Evolutionary conservation across 2,329 filamentous ascomycete genomes (phyloP).

Genomic region (Phoma sp.): DNA sequence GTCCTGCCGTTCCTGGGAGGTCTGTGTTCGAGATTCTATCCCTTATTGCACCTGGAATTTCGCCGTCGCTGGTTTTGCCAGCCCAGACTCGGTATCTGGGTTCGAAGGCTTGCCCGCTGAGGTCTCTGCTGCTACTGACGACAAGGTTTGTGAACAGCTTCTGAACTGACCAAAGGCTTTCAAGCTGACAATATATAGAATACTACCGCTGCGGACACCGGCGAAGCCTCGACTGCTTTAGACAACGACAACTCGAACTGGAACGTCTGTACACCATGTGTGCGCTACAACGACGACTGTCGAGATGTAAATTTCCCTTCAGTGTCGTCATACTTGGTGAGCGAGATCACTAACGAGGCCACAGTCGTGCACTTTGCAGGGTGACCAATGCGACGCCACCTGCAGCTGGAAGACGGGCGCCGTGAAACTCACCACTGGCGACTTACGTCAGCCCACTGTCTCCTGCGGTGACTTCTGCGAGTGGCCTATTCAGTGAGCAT

Average conservation of each 20-base stretch:
- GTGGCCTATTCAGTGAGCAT: background rate
- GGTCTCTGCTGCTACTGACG: background rate
- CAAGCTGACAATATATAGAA: background rate
- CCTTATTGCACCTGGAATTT: background rate
- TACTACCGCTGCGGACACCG: background rate
- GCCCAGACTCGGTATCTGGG: background rate
- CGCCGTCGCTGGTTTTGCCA: background rate
- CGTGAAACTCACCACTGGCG: conserved; percentile 4
- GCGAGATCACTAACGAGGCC: background rate
- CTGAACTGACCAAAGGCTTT: background rate
- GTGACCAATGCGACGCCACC: background rate
- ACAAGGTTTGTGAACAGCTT: background rate
- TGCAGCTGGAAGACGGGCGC: conserved; percentile 1
- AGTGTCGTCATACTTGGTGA: background rate
- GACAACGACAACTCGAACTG: background rate
- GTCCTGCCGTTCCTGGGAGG: background rate
- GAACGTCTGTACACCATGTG: background rate
- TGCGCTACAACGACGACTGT: background rate
- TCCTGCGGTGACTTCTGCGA: conserved; percentile 1
- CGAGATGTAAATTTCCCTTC: background rate
- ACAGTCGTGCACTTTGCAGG: conserved; percentile 1
- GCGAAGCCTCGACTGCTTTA: background rate
- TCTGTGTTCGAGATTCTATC: background rate
- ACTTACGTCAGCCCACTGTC: background rate
- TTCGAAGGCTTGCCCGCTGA: background rate